Evolutionary conservation across 371 early-diverging fungal species (phyloP).

Genomic region (Nematocida parisii): DNA sequence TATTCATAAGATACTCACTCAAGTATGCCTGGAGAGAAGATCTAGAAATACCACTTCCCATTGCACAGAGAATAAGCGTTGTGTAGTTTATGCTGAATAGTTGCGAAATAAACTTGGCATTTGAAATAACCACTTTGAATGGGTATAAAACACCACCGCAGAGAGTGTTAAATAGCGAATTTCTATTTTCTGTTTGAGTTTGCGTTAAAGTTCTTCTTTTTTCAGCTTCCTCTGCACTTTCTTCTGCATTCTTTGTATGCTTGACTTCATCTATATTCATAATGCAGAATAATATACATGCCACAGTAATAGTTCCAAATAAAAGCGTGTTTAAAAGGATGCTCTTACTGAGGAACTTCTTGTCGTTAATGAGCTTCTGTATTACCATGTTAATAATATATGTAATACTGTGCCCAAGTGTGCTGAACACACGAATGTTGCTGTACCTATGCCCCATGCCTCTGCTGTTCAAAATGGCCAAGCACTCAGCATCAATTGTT

Average conservation of each 20-base stretch:
- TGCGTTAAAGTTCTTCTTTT: neutral
- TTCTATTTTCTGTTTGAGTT: neutral
- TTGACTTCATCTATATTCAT: neutral
- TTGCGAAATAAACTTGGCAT: neutral
- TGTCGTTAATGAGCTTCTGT: constrained; percentile 1
- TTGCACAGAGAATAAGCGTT: constrained; percentile 15
- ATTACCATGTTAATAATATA: constrained; percentile 29
- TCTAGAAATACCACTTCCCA: constrained; percentile 53
- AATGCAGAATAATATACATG: constrained; percentile 2
- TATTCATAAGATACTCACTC: constrained; percentile 27
- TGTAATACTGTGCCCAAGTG: constrained; percentile 42
- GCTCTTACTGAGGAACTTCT: neutral
- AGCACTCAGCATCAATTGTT: constrained; percentile 52
- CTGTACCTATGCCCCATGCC: constrained; percentile 4
- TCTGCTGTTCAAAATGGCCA: constrained; percentile 12
- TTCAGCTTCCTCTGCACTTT: neutral
- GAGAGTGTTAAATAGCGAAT: neutral
- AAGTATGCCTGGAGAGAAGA: constrained; percentile 54
- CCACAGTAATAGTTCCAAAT: constrained; percentile 23
- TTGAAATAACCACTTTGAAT: neutral
- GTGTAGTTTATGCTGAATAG: neutral
- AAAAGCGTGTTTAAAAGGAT: constrained; percentile 31
- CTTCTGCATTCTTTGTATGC: neutral
- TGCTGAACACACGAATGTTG: constrained; percentile 41
- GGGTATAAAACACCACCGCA: neutral